Evolutionary conservation across 805 yeast genomes (phyloP).

Genomic region (Candida broadrunensis): DNA sequence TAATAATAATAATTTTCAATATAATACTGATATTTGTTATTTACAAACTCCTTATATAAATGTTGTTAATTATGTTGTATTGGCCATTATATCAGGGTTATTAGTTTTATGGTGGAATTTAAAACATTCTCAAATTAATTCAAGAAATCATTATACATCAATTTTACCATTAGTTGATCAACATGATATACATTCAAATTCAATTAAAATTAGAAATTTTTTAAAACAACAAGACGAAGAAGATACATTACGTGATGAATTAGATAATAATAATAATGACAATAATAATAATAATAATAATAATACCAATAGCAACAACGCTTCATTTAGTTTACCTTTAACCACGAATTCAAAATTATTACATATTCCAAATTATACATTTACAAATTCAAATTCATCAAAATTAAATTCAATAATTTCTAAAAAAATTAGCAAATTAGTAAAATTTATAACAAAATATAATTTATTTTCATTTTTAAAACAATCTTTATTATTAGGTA

Average conservation of each 20-base stretch:
- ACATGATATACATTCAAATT: slow-evolving; percentile 9
- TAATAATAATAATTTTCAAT: slow-evolving; percentile 8
- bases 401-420: slow-evolving; percentile 1
- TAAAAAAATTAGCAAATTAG: not conserved
- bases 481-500: slow-evolving; percentile 17
- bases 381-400: slow-evolving; percentile 9
- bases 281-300: not conserved
- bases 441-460: slow-evolving; percentile 15
- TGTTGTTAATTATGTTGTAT: slow-evolving; percentile 31
- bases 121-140: slow-evolving; percentile 17
- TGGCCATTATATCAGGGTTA: slow-evolving; percentile 31
- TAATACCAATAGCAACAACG: not conserved
- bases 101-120: slow-evolving; percentile 27
- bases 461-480: slow-evolving; percentile 15
- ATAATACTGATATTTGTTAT: slow-evolving; percentile 42
- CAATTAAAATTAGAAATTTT: slow-evolving; percentile 26
- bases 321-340: slow-evolving; percentile 2
- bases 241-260: slow-evolving; percentile 13
- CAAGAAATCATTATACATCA: slow-evolving; percentile 22
- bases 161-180: slow-evolving; percentile 15
- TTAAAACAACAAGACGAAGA: slow-evolving; percentile 26
- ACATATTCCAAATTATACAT: slow-evolving; percentile 24
- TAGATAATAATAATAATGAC: not conserved
- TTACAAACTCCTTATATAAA: slow-evolving; percentile 46
- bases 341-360: slow-evolving; percentile 2